Evolutionary conservation across 805 yeast genomes (phyloP).

Genomic region (Naumovozyma baii): DNA sequence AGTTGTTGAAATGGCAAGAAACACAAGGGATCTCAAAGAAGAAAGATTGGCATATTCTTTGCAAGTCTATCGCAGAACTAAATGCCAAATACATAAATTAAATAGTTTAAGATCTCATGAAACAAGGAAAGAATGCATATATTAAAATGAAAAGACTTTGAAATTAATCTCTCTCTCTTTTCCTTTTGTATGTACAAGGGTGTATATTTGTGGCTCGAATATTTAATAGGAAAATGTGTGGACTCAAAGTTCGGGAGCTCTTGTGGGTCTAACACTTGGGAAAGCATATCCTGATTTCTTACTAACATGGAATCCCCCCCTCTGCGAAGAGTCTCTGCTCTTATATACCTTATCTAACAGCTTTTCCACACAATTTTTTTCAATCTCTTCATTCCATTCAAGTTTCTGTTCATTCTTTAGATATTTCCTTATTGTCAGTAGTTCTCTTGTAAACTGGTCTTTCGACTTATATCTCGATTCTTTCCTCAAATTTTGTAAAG

Average conservation of each 20-base stretch:
- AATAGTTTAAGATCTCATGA: background rate
- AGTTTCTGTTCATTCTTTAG: conserved; percentile 4
- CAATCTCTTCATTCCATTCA: conserved; percentile 9
- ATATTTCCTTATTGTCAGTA: conserved; percentile 11
- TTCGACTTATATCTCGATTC: conserved; percentile 11
- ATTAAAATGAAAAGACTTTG: too few species aligned
- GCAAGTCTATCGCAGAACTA: conserved; percentile 71
- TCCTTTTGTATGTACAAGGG: too few species aligned
- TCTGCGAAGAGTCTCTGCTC: background rate
- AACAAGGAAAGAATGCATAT: background rate
- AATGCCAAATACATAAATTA: conserved; percentile 51
- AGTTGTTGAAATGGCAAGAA: conserved; percentile 52
- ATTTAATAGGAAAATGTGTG: too few species aligned
- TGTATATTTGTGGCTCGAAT: too few species aligned
- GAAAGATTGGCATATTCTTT: conserved; percentile 81
- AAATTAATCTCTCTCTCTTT: too few species aligned
- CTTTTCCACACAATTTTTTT: conserved; percentile 4
- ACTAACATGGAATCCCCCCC: background rate
- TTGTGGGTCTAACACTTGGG: too few species aligned
- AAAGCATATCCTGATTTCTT: too few species aligned
- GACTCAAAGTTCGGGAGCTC: too few species aligned
- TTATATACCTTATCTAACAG: background rate
- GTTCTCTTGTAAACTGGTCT: conserved; percentile 13
- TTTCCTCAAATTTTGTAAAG: conserved; percentile 20
- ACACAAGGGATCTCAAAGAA: conserved; percentile 28